Evolutionary conservation across 352 stramenopile species (phyloP), one percentile per base, ranked within the genome.

Genomic region (Achlya hypogyna): DNA sequence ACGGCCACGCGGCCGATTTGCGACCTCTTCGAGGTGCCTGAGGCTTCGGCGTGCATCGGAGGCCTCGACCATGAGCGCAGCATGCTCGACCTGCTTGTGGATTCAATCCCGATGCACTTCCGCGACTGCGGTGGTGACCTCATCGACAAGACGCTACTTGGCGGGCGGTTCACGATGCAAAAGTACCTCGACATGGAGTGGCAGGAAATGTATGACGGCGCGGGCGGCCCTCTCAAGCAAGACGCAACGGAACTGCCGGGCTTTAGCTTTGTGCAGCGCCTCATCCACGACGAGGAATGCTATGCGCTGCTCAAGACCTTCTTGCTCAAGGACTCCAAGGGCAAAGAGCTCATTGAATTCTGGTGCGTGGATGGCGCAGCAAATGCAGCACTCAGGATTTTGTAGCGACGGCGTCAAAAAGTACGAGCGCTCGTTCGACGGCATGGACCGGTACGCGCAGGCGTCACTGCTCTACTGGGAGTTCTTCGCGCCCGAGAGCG

Each of bases 231-330:
- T 28, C 72, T 93, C 23, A 34, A 87, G 10, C 79, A 82, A 49
- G 86, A 93, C 53, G 77, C 84, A 2, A 72, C 79, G 0, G 80
- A 91, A 56, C 75, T 79, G 5, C 59, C 76, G 9, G 86, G 84
- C 10, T 95, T 92, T 66, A 91, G 82, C 29, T 95, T 95, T 65
- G 62, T 95, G n/a, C 84, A 95, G 73, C 81, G 86, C 0, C 72
- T 95, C 1, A 87, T 95, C 58, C 86, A 95, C 58, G 86, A 95
- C 51, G 86, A 95, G 78, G 86, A 95, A 53, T 95, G 86, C 66
- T 95, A 93, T 42, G 76, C 81, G 20, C 83, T 91, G 63, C 73
- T 93, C 9, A 93, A 92, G 53, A 70, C 65, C 4, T 92, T 93
- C 45, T 35, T 95, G 23, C 59, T 71, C 2, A 93, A 91, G 53